Percentiles rank a stretch among this genome's conserved stretches.
These are phyloP conservation scores for Torulaspora franciscae DNA, from an alignment of 805 yeast species.

Conservation along the genomic window DNA sequence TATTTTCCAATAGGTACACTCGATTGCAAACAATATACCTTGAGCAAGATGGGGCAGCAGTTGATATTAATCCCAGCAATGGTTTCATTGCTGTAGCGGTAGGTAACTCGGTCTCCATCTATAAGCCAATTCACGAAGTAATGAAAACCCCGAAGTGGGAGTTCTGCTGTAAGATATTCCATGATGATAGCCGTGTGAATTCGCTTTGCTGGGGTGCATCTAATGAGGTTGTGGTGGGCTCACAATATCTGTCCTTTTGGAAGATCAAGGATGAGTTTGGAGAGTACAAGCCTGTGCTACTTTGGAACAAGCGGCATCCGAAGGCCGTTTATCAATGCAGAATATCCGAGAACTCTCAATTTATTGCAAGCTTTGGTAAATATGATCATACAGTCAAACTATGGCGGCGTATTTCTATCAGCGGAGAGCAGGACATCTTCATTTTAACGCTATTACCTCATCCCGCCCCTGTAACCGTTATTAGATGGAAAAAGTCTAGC, in stretches of 20 bases:
- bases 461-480: slow-evolving; percentile 48
- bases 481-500: slow-evolving; percentile 53
- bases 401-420: slow-evolving; percentile 73
- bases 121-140: slow-evolving; percentile 51
- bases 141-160: slow-evolving; percentile 46
- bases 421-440: slow-evolving; percentile 56
- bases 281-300: slow-evolving; percentile 28
- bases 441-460: slow-evolving; percentile 69
- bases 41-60: slow-evolving; percentile 58
- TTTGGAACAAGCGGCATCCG: slow-evolving; percentile 49
- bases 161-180: slow-evolving; percentile 31
- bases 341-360: slow-evolving; percentile 62
- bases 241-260: slow-evolving; percentile 53
- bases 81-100: slow-evolving; percentile 60
- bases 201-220: slow-evolving; percentile 51
- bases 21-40: slow-evolving; percentile 75
- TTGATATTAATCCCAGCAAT: slow-evolving; percentile 55
- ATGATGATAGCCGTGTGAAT: slow-evolving; percentile 36
- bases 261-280: slow-evolving; percentile 45
- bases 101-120: slow-evolving; percentile 42
- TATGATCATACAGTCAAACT: slow-evolving; percentile 66
- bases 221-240: slow-evolving; percentile 59
- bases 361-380: slow-evolving; percentile 58
- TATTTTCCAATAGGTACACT: slow-evolving; percentile 47
- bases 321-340: slow-evolving; percentile 52